Evolutionary conservation across 1,284 basidiomycete genomes (phyloP).

Genomic region (Trichosporon inkin): DNA sequence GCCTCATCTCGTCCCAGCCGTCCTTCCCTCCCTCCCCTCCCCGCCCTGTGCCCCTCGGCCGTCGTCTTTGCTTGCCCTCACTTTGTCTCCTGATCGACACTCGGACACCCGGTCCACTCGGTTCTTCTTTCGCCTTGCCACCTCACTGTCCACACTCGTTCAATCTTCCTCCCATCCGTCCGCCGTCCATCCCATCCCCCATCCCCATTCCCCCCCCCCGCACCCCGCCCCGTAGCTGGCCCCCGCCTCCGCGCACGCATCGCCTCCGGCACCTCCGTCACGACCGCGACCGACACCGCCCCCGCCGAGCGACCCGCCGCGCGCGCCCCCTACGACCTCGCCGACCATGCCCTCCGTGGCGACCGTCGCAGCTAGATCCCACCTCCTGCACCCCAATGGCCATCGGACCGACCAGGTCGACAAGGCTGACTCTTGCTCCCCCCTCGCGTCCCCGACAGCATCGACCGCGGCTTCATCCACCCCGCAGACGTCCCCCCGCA

Average conservation of each 20-base stretch:
- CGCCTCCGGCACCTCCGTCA: neutral
- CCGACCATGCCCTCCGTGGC: slow-evolving; percentile 8
- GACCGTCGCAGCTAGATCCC: neutral
- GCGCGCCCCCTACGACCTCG: neutral
- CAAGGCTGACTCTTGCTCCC: neutral
- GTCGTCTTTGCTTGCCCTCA: neutral
- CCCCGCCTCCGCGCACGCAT: neutral
- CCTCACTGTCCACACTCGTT: neutral
- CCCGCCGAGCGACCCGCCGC: neutral
- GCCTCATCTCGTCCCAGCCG: neutral
- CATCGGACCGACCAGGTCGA: neutral
- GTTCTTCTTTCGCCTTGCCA: slow-evolving; percentile 5
- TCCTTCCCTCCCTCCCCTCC: neutral
- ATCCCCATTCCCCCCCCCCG: neutral
- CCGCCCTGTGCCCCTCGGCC: neutral
- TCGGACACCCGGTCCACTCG: slow-evolving; percentile 7
- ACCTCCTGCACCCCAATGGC: neutral
- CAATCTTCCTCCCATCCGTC: neutral
- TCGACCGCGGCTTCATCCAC: neutral
- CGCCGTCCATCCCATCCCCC: neutral
- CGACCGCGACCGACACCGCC: too few relatives aligned
- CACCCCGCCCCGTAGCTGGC: neutral
- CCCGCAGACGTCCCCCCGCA: neutral
- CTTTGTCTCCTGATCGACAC: slow-evolving; percentile 7
- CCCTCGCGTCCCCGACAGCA: neutral